phyloP scores from a whole-genome alignment of 1,139 yeast species.

The Nadsonia starkeyi-henricii region DNA sequence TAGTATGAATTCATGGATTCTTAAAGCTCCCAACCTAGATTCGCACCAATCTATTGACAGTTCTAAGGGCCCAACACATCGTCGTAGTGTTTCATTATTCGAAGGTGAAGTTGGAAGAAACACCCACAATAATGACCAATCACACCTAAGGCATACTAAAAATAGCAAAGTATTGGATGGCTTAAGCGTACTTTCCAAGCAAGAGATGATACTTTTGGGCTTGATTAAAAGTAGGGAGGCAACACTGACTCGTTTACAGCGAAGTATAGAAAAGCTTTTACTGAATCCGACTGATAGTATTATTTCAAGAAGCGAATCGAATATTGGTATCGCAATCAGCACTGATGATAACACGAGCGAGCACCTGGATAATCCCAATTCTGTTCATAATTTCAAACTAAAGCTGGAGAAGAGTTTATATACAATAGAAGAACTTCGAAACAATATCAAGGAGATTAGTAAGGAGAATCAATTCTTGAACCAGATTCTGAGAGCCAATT shows the following conservation, averaged over 20 bases:
- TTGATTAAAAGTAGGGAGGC: neutral
- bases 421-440: constrained; percentile 13
- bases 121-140: too few species aligned
- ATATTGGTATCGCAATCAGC: neutral
- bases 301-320: neutral
- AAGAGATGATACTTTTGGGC: too few species aligned
- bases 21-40: too few species aligned
- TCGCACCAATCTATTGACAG: too few species aligned
- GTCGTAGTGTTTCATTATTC: too few species aligned
- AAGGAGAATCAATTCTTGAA: constrained; percentile 11
- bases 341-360: neutral
- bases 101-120: too few species aligned
- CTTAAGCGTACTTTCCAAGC: too few species aligned
- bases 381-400: constrained; percentile 4
- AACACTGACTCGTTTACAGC: neutral
- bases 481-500: neutral
- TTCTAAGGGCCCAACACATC: too few species aligned
- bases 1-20: too few species aligned
- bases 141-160: too few species aligned
- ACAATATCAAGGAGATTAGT: constrained; percentile 13
- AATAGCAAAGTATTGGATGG: too few species aligned
- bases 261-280: neutral
- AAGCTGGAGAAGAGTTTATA: constrained; percentile 12
- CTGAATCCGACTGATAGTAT: neutral
- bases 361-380: too few species aligned